These are phyloP conservation scores for Yamagishiella unicocca DNA, from an alignment of 139 green algal genomes.

Conservation along the genomic window DNA sequence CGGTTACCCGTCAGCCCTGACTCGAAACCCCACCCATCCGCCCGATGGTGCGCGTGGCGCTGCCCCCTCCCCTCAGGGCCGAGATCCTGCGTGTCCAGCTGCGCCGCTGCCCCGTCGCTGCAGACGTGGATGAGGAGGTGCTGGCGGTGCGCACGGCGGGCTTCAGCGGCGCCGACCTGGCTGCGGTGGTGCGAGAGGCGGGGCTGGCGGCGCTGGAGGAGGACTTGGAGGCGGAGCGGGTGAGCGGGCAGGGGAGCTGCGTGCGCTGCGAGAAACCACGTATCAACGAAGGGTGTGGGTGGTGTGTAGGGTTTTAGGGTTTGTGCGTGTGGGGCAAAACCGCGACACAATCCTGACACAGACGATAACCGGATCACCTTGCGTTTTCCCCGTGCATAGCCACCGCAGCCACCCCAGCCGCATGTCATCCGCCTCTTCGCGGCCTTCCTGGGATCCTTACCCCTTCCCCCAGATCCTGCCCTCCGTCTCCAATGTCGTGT, in stretches of 20 bases:
- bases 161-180: slow-evolving; percentile 80
- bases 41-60: too few relatives aligned
- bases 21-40: too few relatives aligned
- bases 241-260: not conserved
- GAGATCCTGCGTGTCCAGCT: slow-evolving; percentile 82
- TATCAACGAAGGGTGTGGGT: not conserved
- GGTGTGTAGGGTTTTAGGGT: not conserved
- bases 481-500: too few relatives aligned
- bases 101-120: slow-evolving; percentile 68
- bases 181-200: slow-evolving; percentile 72
- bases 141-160: slow-evolving; percentile 62
- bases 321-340: not conserved
- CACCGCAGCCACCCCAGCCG: not conserved
- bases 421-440: not conserved
- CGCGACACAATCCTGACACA: not conserved
- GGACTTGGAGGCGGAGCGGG: slow-evolving; percentile 67
- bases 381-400: not conserved
- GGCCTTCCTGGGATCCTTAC: too few relatives aligned
- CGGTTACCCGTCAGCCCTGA: too few relatives aligned
- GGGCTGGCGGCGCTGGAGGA: slow-evolving; percentile 75
- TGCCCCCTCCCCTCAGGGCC: slow-evolving; percentile 42
- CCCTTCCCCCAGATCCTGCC: too few relatives aligned
- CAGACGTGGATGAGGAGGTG: slow-evolving; percentile 69
- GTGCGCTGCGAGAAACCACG: not conserved
- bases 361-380: not conserved